Conservation (phyloP, 768 basidiomycete species). For the Lentinus brumalis region DNA sequence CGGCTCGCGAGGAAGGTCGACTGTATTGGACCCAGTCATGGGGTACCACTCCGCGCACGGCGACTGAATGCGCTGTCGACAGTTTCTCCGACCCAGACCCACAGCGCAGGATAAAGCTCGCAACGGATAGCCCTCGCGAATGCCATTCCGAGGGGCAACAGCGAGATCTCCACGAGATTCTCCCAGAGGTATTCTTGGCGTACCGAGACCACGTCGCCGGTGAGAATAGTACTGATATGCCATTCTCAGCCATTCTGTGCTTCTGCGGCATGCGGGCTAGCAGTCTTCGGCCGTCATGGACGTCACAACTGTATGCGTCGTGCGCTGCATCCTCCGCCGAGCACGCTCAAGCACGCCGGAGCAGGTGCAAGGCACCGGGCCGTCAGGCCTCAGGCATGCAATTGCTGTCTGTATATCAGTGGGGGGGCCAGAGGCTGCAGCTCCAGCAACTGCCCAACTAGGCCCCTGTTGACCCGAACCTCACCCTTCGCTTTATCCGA, state of each 20-base stretch:
- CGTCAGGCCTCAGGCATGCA: slow-evolving; percentile 9
- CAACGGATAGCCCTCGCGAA: slow-evolving; percentile 18
- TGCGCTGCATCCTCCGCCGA: slow-evolving; percentile 8
- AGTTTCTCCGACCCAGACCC: slow-evolving; percentile 28
- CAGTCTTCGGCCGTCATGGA: not conserved
- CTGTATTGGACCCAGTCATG: slow-evolving; percentile 17
- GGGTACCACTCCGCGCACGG: slow-evolving; percentile 4
- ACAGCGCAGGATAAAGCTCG: slow-evolving; percentile 29
- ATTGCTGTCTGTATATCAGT: slow-evolving; percentile 20
- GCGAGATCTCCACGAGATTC: slow-evolving; percentile 31
- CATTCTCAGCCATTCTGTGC: slow-evolving; percentile 6
- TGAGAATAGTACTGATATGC: slow-evolving; percentile 8
- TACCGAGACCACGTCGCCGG: slow-evolving; percentile 4
- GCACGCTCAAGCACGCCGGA: slow-evolving; percentile 8
- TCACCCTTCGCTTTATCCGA: slow-evolving; percentile 29
- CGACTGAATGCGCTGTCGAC: slow-evolving; percentile 14
- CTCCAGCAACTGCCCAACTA: slow-evolving; percentile 10
- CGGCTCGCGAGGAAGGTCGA: slow-evolving; percentile 2
- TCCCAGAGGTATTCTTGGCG: slow-evolving; percentile 16
- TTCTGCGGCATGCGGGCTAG: slow-evolving; percentile 7
- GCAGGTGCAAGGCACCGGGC: slow-evolving; percentile 21
- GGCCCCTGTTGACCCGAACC: slow-evolving; percentile 28
- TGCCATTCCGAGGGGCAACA: slow-evolving; percentile 10
- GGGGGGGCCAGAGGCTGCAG: slow-evolving; percentile 4
- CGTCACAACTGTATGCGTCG: not conserved